A percentile compares a stretch with the other conserved stretches of the same genome.
Evolutionary conservation across 306 rosid genomes (phyloP).

Genomic region (Lagenaria siceraria): DNA sequence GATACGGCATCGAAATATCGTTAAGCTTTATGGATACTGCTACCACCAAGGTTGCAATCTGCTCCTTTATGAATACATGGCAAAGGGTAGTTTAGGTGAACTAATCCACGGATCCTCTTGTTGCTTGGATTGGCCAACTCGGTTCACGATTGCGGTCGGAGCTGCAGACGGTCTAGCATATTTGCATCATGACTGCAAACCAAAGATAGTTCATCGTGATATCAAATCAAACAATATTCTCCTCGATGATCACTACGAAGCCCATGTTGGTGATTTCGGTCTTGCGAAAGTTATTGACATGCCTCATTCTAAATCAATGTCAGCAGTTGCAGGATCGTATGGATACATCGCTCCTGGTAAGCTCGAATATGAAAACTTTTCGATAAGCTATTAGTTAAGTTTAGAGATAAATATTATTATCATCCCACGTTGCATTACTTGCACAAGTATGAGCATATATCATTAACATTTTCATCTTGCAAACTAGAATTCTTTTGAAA

Average conservation of each 20-base stretch:
- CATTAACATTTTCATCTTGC: not conserved
- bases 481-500: not conserved
- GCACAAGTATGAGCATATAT: not conserved
- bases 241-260: constrained; percentile 74
- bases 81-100: constrained; percentile 91
- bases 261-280: constrained; percentile 98
- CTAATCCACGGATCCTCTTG: constrained; percentile 50
- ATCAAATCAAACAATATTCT: constrained; percentile 89
- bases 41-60: constrained; percentile 86
- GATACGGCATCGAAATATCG: constrained; percentile 88
- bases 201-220: constrained; percentile 87
- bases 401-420: not conserved
- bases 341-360: constrained; percentile 98
- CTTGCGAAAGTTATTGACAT: constrained; percentile 94
- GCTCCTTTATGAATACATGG: constrained; percentile 89
- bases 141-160: constrained; percentile 83
- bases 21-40: constrained; percentile 76
- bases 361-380: constrained; percentile 2
- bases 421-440: not conserved
- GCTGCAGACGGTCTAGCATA: constrained; percentile 98
- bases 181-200: constrained; percentile 96
- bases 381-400: not conserved
- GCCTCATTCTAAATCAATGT: constrained; percentile 95
- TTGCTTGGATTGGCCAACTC: constrained; percentile 71
- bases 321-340: constrained; percentile 97